phyloP scores from a whole-genome alignment of 1,284 basidiomycete species.

The Cutaneotrichosporon sp. region DNA sequence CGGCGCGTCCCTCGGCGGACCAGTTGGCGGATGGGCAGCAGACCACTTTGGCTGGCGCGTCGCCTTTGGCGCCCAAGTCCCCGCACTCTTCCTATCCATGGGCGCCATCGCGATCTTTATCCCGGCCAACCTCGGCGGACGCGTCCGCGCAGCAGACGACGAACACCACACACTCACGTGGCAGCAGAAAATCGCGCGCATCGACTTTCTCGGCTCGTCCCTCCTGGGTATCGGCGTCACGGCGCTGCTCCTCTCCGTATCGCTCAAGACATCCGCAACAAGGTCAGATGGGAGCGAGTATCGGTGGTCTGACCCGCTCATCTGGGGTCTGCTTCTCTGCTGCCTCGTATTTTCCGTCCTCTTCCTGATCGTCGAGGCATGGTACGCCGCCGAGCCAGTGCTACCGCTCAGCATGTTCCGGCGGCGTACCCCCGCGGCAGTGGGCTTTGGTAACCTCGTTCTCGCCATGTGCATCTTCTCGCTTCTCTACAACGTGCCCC shows the following conservation, averaged over 20 bases:
- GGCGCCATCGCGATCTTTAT: slow-evolving; percentile 13
- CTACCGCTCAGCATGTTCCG: slow-evolving; percentile 72
- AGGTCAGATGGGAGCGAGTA: slow-evolving; percentile 27
- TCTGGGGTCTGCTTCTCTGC: slow-evolving; percentile 60
- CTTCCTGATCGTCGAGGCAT: slow-evolving; percentile 68
- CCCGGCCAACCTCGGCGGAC: slow-evolving; percentile 30
- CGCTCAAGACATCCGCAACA: slow-evolving; percentile 60
- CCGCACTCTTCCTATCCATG: slow-evolving; percentile 15
- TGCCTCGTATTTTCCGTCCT: slow-evolving; percentile 55
- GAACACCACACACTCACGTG: slow-evolving; percentile 47
- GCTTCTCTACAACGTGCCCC: slow-evolving; percentile 78
- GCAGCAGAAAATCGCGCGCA: slow-evolving; percentile 63
- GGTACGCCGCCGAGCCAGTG: slow-evolving; percentile 68
- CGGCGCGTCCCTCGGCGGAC: slow-evolving; percentile 68
- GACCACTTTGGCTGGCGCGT: slow-evolving; percentile 69
- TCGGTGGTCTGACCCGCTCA: slow-evolving; percentile 62
- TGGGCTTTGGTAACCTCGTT: slow-evolving; percentile 68
- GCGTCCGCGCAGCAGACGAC: slow-evolving; percentile 53
- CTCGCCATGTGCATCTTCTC: slow-evolving; percentile 65
- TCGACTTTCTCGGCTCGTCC: slow-evolving; percentile 74
- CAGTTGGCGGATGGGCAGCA: slow-evolving; percentile 78
- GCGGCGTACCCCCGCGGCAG: slow-evolving; percentile 62
- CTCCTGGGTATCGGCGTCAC: slow-evolving; percentile 70
- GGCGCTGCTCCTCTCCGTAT: slow-evolving; percentile 67
- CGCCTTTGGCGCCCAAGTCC: slow-evolving; percentile 60